phyloP scores from a whole-genome alignment of 1,284 basidiomycete genomes.

The Peniophora sp. region DNA sequence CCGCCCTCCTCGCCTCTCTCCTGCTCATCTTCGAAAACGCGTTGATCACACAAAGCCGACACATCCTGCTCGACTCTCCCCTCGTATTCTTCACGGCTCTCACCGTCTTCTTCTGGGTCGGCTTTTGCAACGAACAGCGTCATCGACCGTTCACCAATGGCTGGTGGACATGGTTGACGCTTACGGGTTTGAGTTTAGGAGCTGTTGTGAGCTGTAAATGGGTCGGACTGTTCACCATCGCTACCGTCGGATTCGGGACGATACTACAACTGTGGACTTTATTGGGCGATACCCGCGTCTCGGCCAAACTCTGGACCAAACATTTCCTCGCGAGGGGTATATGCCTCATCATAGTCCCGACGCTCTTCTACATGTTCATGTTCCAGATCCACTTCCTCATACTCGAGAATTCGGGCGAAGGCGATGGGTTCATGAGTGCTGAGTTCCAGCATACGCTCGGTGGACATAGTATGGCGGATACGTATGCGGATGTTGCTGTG shows the following conservation, averaged over 20 bases:
- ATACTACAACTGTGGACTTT: constrained; percentile 86
- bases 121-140: constrained; percentile 89
- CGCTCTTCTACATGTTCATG: constrained; percentile 90
- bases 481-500: constrained; percentile 71
- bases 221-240: constrained; percentile 99
- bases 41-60: constrained; percentile 89
- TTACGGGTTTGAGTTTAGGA: constrained; percentile 86
- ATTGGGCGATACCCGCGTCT: constrained; percentile 80
- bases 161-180: constrained; percentile 93
- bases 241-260: constrained; percentile 84
- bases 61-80: constrained; percentile 96
- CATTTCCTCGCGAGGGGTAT: constrained; percentile 88
- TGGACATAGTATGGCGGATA: constrained; percentile 90
- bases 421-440: constrained; percentile 98
- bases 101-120: constrained; percentile 80
- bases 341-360: constrained; percentile 82
- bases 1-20: constrained; percentile 83
- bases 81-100: constrained; percentile 97
- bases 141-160: constrained; percentile 70
- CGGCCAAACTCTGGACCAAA: constrained; percentile 66
- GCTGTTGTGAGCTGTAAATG: constrained; percentile 94
- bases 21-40: constrained; percentile 97
- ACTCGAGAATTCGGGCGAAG: constrained; percentile 85
- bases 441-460: constrained; percentile 95
- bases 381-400: constrained; percentile 94